A percentile compares a stretch with the other conserved stretches of the same genome.
Conservation (phyloP, 306 rosid species). For the Oxytropis ochrocephala region DNA sequence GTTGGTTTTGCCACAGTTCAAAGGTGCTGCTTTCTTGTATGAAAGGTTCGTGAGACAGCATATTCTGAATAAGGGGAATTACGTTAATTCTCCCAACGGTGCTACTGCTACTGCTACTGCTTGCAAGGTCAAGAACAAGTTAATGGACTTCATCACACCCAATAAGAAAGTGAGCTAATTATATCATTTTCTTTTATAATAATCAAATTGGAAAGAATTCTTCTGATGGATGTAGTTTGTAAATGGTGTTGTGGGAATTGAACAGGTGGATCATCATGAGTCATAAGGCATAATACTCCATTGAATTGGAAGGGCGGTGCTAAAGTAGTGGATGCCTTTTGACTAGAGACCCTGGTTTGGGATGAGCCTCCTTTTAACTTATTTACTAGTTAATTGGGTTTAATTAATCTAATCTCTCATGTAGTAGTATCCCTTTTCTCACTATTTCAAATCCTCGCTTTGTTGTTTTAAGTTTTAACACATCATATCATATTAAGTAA, state of each 20-base stretch:
- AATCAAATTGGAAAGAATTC: not conserved
- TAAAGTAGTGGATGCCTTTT: too few relatives aligned
- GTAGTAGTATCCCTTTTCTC: not conserved
- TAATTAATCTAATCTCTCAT: not conserved
- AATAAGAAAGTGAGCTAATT: conserved; percentile 43
- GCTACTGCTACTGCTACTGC: too few relatives aligned
- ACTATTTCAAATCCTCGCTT: not conserved
- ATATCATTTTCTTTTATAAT: not conserved
- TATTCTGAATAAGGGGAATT: conserved; percentile 23
- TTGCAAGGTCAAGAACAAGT: conserved; percentile 31
- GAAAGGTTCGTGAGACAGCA: conserved; percentile 57
- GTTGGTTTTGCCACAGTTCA: conserved; percentile 83
- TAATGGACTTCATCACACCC: conserved; percentile 30
- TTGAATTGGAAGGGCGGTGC: not conserved
- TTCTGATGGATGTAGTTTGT: not conserved
- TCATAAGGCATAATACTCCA: not conserved
- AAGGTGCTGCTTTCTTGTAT: conserved; percentile 88
- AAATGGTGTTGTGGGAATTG: not conserved
- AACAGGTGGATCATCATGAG: conserved; percentile 25
- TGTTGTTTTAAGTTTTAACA: not conserved
- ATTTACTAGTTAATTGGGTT: not conserved
- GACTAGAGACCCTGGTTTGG: too few relatives aligned
- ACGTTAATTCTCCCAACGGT: not conserved
- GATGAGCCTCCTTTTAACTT: not conserved
- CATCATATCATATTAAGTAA: not conserved